Evolutionary conservation across 345 rosid genomes (phyloP).

Genomic region (Noccaea bulbosa): DNA sequence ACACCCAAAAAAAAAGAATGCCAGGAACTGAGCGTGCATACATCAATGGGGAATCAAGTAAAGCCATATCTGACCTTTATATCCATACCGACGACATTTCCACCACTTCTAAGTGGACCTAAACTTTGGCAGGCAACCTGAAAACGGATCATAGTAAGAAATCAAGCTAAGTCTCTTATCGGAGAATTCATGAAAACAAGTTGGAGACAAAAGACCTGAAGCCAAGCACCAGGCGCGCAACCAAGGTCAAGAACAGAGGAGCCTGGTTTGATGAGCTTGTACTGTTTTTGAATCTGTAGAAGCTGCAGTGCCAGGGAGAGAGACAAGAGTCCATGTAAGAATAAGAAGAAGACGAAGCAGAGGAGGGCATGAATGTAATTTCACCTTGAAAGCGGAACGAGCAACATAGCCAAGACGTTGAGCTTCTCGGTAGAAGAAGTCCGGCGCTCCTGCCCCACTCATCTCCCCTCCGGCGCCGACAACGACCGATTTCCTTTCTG

Average conservation of each 20-base stretch:
- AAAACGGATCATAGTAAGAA: slow-evolving; percentile 15
- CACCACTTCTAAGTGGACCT: slow-evolving; percentile 81
- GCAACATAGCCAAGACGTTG: slow-evolving; percentile 96
- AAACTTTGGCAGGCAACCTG: slow-evolving; percentile 96
- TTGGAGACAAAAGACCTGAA: slow-evolving; percentile 58
- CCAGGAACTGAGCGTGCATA: slow-evolving; percentile 15
- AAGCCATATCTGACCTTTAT: slow-evolving; percentile 61
- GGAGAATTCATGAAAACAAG: slow-evolving; percentile 14
- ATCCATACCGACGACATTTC: slow-evolving; percentile 85
- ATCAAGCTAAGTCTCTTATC: slow-evolving; percentile 1
- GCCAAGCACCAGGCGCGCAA: slow-evolving; percentile 99
- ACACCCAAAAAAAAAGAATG: slow-evolving; percentile 4
- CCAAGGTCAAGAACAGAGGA: slow-evolving; percentile 95
- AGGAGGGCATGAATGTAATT: slow-evolving; percentile 17
- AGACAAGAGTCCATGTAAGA: not conserved
- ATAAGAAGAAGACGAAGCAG: not conserved
- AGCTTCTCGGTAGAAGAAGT: slow-evolving; percentile 97
- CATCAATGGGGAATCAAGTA: not conserved
- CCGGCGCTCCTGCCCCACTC: slow-evolving; percentile 84
- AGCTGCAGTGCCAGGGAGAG: slow-evolving; percentile 52
- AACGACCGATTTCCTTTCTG: slow-evolving; percentile 14
- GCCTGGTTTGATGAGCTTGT: slow-evolving; percentile 78
- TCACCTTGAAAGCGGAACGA: slow-evolving; percentile 97
- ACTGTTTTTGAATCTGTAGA: slow-evolving; percentile 87
- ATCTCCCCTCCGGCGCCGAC: slow-evolving; percentile 50